phyloP scores from a whole-genome alignment of 129 eudicot genomes.

The Artemisia annua region DNA sequence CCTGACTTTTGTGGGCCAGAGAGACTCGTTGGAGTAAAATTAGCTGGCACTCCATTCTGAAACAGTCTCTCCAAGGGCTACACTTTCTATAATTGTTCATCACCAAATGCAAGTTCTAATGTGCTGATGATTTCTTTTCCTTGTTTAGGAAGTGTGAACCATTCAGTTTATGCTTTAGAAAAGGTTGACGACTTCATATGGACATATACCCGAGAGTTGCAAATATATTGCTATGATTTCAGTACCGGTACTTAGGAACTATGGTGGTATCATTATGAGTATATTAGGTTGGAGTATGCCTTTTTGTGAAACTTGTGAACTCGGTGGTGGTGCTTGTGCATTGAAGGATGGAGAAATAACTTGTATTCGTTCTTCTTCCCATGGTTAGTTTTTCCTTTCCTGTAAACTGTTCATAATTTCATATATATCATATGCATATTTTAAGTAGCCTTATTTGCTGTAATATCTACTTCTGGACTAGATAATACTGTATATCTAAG shows the following conservation, averaged over 20 bases:
- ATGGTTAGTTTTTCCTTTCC: constrained; percentile 23
- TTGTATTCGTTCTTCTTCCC: constrained; percentile 29
- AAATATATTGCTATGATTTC: constrained; percentile 25
- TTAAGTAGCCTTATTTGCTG: too few relatives aligned
- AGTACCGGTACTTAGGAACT: constrained; percentile 33
- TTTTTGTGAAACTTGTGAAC: constrained; percentile 49
- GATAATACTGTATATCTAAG: too few relatives aligned
- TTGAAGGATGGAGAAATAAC: constrained; percentile 32
- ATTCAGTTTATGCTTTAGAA: constrained; percentile 44
- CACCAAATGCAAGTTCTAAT: constrained; percentile 1
- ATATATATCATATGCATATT: too few relatives aligned
- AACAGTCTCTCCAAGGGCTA: constrained; percentile 9
- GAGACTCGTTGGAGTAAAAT: constrained; percentile 2
- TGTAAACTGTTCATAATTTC: neutral
- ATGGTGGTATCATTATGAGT: constrained; percentile 12
- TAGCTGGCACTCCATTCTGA: constrained; percentile 34
- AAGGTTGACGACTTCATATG: neutral
- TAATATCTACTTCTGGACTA: too few relatives aligned
- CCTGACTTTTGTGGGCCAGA: constrained; percentile 31
- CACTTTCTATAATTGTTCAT: constrained; percentile 57
- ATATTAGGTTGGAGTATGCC: constrained; percentile 58
- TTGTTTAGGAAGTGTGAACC: constrained; percentile 46
- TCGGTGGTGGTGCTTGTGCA: constrained; percentile 59
- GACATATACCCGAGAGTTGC: constrained; percentile 41
- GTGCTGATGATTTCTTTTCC: constrained; percentile 31